Conservation (phyloP, 2,329 filamentous ascomycete species). For the Cordyceps fumosorosea region DNA sequence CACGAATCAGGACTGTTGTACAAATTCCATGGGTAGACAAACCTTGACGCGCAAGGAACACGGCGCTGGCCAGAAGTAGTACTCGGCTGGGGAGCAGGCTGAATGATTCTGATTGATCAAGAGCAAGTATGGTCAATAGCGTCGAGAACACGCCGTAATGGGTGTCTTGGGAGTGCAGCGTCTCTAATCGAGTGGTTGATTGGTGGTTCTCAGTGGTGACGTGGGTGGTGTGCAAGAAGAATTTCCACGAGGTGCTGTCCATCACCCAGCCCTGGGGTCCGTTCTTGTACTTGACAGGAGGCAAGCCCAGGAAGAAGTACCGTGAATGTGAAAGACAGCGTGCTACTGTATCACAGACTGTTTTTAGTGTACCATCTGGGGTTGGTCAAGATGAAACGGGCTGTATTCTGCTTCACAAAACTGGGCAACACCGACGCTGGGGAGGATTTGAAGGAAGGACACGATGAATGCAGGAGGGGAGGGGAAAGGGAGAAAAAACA, state of each 20-base stretch:
- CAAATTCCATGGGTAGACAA: background rate
- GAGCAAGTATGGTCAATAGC: background rate
- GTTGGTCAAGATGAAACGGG: constrained; percentile 9
- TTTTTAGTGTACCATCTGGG: background rate
- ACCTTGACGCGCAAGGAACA: background rate
- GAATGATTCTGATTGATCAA: background rate
- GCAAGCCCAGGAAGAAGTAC: background rate
- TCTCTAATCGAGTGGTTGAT: background rate
- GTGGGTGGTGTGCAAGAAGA: background rate
- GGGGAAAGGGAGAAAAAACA: background rate
- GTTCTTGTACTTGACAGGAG: background rate
- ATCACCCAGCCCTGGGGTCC: background rate
- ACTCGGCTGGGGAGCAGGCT: background rate
- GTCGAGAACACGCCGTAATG: background rate
- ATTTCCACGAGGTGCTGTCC: background rate
- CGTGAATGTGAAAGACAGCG: background rate
- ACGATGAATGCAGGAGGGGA: background rate
- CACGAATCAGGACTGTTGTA: background rate
- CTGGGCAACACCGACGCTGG: background rate
- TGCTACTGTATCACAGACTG: constrained; percentile 6
- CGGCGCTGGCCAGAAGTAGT: background rate
- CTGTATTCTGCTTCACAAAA: background rate
- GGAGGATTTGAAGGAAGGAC: background rate
- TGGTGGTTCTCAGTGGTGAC: background rate
- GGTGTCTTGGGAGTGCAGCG: background rate